Percentiles rank a stretch among this genome's conserved stretches.
Conservation (phyloP, 1,284 basidiomycete species). For the Trichosporon sp. region DNA sequence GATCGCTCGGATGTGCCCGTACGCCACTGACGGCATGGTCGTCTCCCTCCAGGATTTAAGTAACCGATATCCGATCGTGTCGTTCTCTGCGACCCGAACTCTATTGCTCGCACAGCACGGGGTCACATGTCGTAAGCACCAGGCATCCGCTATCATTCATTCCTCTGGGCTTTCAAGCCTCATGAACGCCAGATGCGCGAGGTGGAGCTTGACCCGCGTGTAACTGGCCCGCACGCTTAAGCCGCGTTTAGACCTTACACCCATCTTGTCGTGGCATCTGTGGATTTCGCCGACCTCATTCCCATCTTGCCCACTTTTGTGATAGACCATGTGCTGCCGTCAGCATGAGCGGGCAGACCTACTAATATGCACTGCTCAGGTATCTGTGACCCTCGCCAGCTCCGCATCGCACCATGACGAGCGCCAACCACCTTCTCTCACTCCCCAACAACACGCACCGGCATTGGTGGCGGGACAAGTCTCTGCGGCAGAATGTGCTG, state of each 20-base stretch:
- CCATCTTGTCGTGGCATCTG: too few relatives aligned
- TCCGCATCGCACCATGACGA: neutral
- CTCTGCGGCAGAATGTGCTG: slow-evolving; percentile 26
- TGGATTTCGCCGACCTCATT: neutral
- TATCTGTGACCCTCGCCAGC: neutral
- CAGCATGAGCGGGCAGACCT: neutral
- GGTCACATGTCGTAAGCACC: neutral
- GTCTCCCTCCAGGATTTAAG: neutral
- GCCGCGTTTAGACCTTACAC: too few relatives aligned
- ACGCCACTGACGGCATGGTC: neutral
- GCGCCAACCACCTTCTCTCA: slow-evolving; percentile 12
- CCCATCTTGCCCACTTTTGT: neutral
- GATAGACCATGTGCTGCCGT: neutral
- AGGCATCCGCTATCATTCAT: neutral
- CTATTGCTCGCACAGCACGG: neutral
- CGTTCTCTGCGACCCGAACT: neutral
- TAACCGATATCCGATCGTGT: neutral
- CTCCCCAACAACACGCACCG: slow-evolving; percentile 28
- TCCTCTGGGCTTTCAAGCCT: too few relatives aligned
- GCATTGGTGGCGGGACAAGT: slow-evolving; percentile 31
- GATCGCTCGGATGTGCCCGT: neutral
- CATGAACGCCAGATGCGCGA: too few relatives aligned
- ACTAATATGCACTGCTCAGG: neutral
- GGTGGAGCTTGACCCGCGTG: too few relatives aligned
- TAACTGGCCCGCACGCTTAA: neutral